Evolutionary conservation across 2,329 filamentous ascomycete species (phyloP), one percentile per base, ranked within the genome.

Genomic region (Nakataea oryzae): DNA sequence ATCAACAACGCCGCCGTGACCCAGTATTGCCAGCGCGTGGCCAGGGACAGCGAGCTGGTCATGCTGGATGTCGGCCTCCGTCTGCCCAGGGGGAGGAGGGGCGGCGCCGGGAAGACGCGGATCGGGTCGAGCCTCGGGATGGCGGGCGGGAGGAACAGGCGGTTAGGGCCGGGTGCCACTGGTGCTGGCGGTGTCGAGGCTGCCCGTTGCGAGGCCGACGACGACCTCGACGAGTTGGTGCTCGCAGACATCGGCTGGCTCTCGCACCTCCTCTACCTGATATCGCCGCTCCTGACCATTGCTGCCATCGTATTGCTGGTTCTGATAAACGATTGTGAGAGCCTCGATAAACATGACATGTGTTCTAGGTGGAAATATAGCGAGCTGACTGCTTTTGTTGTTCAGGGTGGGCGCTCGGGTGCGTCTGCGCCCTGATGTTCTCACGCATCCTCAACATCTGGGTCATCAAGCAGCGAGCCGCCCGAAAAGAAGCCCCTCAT

Each of bases 1-100:
- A 73, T 82, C 58, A 75, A 73, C 58, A 85, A 85, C 63, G 71
- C 75, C 21, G 83, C 83, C 41, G 85, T 81, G 1, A 76, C 82
- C 11, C 72, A 75, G 57, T 86, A 80, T 66, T 71, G 85, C 54
- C 72, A 86, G 71, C 80, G 78, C 60, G 78, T 87, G 24, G 81
- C 82, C 28, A 74, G 77, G 68, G 80, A 82, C 27, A 1, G 26
- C 27, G 79, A 80, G 63, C 74, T 82, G 26, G 76, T 86, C 41
- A 82, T 82, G 12, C 71, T 87, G 32, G 78, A 85, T 67, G 78
- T 87, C 28, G 81, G 84, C 2, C 78, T 79, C 70, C 74, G 84
- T 41, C 82, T 83, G 60, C 76, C 80, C 26, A 67, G 68, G 21
- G 66, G 61, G n/a, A 62, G 30, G 24, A 63, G 61, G 13, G 30